Evolutionary conservation across 2,329 filamentous ascomycete species (phyloP).

Genomic region (Colletotrichum lindemuthianum): DNA sequence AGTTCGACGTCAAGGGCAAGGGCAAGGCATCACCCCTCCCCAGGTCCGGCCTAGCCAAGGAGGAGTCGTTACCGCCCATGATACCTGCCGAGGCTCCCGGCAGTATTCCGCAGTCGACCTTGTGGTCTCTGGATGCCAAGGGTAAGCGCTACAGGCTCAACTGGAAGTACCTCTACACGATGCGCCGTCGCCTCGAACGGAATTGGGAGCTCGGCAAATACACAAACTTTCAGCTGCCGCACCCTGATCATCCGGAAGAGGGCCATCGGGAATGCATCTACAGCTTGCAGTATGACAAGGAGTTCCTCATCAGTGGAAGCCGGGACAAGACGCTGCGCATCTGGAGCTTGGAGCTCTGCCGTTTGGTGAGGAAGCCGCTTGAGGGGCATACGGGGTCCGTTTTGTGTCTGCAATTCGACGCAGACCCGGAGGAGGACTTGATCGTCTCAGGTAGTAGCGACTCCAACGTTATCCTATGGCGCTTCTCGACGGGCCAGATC

Average conservation of each 20-base stretch:
- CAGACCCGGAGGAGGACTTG: conserved; percentile 85
- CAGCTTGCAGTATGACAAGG: conserved; percentile 86
- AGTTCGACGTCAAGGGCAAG: conserved; percentile 47
- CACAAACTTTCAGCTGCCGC: conserved; percentile 89
- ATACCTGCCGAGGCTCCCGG: conserved; percentile 43
- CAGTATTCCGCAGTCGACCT: conserved; percentile 53
- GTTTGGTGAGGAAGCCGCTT: conserved; percentile 79
- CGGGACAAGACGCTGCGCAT: conserved; percentile 88
- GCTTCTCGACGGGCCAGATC: conserved; percentile 87
- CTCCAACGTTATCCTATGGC: conserved; percentile 89
- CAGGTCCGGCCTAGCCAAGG: conserved; percentile 36
- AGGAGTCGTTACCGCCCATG: conserved; percentile 45
- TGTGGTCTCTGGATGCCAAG: conserved; percentile 61
- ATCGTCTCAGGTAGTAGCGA: conserved; percentile 97
- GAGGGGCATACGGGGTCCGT: conserved; percentile 86
- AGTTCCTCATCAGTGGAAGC: conserved; percentile 92
- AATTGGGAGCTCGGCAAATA: conserved; percentile 91
- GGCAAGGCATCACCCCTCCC: conserved; percentile 34
- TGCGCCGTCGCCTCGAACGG: conserved; percentile 83
- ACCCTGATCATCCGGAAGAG: conserved; percentile 81
- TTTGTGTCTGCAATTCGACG: conserved; percentile 93
- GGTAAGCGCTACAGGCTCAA: conserved; percentile 74
- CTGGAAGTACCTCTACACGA: conserved; percentile 93
- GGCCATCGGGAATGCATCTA: conserved; percentile 95
- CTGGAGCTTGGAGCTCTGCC: conserved; percentile 86